A percentile compares a stretch with the other conserved stretches of the same genome.
phyloP scores from a whole-genome alignment of 495 filamentous ascomycete species.

The Penicillium herquei region DNA sequence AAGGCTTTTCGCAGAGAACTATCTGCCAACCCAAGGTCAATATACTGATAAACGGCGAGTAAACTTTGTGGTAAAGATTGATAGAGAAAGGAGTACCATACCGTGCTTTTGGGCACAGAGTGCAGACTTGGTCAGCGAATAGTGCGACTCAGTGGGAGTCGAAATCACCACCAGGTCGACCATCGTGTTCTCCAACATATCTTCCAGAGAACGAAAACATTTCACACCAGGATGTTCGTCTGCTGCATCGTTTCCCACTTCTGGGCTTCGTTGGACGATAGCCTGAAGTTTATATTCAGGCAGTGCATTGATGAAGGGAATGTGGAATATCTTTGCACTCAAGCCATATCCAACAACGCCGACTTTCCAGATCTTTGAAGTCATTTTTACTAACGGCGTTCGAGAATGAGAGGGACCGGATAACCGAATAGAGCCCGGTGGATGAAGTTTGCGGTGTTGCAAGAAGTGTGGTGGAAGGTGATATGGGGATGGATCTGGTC shows the following conservation, averaged over 20 bases:
- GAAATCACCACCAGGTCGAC: neutral
- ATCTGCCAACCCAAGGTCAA: neutral
- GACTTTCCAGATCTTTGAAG: slow-evolving; percentile 49
- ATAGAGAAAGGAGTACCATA: neutral
- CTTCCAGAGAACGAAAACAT: neutral
- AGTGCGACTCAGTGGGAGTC: neutral
- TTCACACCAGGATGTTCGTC: neutral
- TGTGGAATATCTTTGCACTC: slow-evolving; percentile 83
- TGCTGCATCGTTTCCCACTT: neutral
- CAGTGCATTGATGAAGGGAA: slow-evolving; percentile 65
- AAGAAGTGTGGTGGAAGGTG: too few relatives aligned
- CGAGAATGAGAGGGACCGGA: too few relatives aligned
- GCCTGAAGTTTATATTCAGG: neutral
- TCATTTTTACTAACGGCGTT: slow-evolving; percentile 22
- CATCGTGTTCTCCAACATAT: neutral
- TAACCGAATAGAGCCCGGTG: too few relatives aligned
- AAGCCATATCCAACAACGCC: slow-evolving; percentile 64
- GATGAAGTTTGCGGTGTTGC: too few relatives aligned
- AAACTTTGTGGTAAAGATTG: too few relatives aligned
- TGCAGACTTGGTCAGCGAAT: neutral
- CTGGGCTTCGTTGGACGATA: neutral
- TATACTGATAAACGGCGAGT: neutral
- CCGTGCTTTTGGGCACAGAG: neutral
- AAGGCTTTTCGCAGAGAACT: neutral
- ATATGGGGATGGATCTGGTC: too few relatives aligned